A percentile compares a stretch with the other conserved stretches of the same genome.
Evolutionary conservation across 1,139 yeast species (phyloP).

Genomic region (Taphrina deformans): DNA sequence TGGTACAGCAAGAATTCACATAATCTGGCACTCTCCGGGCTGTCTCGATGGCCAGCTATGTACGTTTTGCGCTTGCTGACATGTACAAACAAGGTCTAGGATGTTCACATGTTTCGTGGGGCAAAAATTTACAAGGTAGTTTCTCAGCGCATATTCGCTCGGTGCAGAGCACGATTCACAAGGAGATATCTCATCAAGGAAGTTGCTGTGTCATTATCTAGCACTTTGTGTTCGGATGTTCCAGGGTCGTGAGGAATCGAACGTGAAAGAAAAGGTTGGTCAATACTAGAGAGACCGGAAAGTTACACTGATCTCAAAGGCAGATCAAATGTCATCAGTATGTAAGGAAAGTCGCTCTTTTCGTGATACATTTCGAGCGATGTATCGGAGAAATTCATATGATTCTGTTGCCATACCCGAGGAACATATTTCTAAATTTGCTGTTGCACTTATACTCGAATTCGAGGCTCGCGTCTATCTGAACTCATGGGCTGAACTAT

Average conservation of each 20-base stretch:
- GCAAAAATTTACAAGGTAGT: too few relatives aligned
- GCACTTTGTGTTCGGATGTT: background rate
- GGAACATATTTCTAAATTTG: constrained; percentile 6
- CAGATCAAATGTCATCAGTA: background rate
- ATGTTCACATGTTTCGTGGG: too few relatives aligned
- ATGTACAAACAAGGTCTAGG: background rate
- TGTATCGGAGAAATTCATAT: background rate
- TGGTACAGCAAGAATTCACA: constrained; percentile 39
- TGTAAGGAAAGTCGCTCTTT: background rate
- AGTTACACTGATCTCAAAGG: background rate
- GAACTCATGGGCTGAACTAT: constrained; percentile 8
- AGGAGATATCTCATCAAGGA: background rate
- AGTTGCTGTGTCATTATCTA: background rate
- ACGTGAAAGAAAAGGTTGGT: background rate
- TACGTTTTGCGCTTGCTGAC: background rate
- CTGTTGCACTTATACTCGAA: constrained; percentile 12
- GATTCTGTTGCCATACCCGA: background rate
- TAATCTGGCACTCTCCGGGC: constrained; percentile 35
- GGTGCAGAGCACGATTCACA: background rate
- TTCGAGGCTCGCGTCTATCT: constrained; percentile 16
- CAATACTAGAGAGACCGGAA: too few relatives aligned
- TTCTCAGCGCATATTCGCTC: background rate
- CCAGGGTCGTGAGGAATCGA: background rate
- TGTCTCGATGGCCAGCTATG: background rate
- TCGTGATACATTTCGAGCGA: background rate